phyloP scores from a whole-genome alignment of 306 rosid genomes.

The Sicyos baderoa region DNA sequence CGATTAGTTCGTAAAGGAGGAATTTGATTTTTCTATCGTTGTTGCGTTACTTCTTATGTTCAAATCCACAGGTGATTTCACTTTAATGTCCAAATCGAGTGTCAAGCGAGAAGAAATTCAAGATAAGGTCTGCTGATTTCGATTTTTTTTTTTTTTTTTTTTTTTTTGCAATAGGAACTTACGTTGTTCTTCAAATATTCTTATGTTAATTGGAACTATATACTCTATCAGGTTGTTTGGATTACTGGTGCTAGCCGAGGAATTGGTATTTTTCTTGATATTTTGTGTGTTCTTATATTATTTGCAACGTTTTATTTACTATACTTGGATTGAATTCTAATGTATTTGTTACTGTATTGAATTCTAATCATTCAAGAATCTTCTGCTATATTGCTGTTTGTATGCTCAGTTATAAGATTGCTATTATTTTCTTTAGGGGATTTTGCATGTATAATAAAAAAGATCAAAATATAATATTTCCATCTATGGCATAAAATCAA shows the following conservation, averaged over 20 bases:
- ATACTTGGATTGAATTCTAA: background rate
- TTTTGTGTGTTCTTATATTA: background rate
- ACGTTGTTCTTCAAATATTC: background rate
- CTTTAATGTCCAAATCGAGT: constrained; percentile 60
- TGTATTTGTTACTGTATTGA: background rate
- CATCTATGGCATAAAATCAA: no score
- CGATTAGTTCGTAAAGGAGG: background rate
- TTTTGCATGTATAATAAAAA: no score
- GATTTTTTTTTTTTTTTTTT: background rate
- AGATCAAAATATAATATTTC: no score
- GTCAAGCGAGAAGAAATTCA: constrained; percentile 61
- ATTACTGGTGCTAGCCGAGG: constrained; percentile 97
- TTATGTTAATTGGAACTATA: background rate
- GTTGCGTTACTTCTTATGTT: background rate
- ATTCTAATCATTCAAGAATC: background rate
- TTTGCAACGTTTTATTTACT: background rate
- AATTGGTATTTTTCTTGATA: constrained; percentile 45
- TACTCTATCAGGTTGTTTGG: constrained; percentile 68
- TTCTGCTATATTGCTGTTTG: background rate
- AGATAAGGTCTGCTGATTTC: constrained; percentile 47
- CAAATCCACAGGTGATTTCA: constrained; percentile 55
- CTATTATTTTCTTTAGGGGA: background rate
- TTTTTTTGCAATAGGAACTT: background rate
- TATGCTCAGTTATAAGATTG: background rate
- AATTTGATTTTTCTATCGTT: background rate